Percentiles rank a stretch among this genome's conserved stretches.
Conservation (phyloP, 1,139 yeast species). For the Lodderomyces metapsilosis region DNA sequence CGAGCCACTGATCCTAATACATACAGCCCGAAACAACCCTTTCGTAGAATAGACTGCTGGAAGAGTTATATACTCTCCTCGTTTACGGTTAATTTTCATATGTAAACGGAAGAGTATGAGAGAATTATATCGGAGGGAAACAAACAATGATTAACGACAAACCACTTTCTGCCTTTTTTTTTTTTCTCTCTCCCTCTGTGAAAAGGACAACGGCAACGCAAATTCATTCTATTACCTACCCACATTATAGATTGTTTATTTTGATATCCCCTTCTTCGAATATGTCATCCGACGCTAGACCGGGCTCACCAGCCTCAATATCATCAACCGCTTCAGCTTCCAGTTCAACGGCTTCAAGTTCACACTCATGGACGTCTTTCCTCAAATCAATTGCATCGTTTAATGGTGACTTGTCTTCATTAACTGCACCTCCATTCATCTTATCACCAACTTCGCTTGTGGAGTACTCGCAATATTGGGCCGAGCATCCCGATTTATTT, state of each 20-base stretch:
- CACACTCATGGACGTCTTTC: conserved; percentile 78
- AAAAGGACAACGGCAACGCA: no score
- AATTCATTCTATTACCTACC: no score
- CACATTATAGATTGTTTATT: no score
- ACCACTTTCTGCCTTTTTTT: no score
- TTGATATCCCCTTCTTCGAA: neutral
- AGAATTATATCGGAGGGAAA: no score
- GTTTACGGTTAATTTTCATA: no score
- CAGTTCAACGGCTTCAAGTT: conserved; percentile 19
- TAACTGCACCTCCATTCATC: conserved; percentile 98
- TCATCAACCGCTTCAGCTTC: conserved; percentile 4
- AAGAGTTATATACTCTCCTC: no score
- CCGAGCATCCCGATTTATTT: conserved; percentile 83
- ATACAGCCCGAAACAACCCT: neutral
- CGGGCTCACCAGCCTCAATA: conserved; percentile 1
- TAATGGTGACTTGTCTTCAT: conserved; percentile 89
- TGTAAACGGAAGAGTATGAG: no score
- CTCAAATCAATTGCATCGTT: conserved; percentile 88
- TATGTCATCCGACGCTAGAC: conserved; percentile 4
- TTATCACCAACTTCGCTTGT: conserved; percentile 84
- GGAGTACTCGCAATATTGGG: conserved; percentile 93
- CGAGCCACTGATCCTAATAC: neutral
- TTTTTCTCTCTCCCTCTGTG: no score
- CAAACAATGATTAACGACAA: no score
- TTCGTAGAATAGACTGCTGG: no score